These are phyloP conservation scores for Neurospora sp. DNA, from an alignment of 495 filamentous ascomycete genomes.

Conservation along the genomic window DNA sequence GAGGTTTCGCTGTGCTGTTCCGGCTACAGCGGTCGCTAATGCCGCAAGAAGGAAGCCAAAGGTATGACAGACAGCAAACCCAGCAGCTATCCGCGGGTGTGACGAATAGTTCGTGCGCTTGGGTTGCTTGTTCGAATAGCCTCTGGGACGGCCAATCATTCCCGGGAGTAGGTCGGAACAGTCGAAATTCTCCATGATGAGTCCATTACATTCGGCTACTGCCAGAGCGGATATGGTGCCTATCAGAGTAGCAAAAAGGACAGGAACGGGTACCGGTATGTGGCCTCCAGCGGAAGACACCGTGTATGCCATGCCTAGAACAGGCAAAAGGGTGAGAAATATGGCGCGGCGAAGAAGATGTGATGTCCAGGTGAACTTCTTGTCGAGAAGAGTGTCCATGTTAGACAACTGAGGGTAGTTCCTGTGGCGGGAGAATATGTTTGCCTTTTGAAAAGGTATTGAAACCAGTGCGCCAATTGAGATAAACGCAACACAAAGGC, in stretches of 20 bases:
- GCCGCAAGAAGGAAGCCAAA: constrained; percentile 57
- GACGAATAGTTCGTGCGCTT: constrained; percentile 58
- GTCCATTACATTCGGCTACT: constrained; percentile 63
- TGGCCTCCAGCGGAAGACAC: constrained; percentile 49
- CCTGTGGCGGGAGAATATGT: constrained; percentile 52
- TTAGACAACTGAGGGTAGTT: constrained; percentile 46
- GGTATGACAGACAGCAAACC: constrained; percentile 58
- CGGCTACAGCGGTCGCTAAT: constrained; percentile 51
- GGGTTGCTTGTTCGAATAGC: constrained; percentile 33
- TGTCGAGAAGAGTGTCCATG: constrained; percentile 43
- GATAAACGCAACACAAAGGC: constrained; percentile 50
- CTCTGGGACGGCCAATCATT: constrained; percentile 47
- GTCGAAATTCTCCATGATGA: constrained; percentile 76
- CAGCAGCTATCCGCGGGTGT: constrained; percentile 61
- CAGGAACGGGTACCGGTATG: constrained; percentile 49
- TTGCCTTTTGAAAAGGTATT: constrained; percentile 61
- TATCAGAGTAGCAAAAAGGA: constrained; percentile 55
- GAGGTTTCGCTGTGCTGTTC: constrained; percentile 46
- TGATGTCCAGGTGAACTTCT: constrained; percentile 51
- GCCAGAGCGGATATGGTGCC: constrained; percentile 62
- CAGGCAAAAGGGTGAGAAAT: constrained; percentile 54
- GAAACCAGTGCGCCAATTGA: constrained; percentile 57
- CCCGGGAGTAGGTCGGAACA: constrained; percentile 57
- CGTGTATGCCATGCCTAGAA: constrained; percentile 55
- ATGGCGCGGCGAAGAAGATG: constrained; percentile 58